Evolutionary conservation across 176 grass and related monocot genomes (phyloP).

Genomic region (Bolboschoenus planiculmis): DNA sequence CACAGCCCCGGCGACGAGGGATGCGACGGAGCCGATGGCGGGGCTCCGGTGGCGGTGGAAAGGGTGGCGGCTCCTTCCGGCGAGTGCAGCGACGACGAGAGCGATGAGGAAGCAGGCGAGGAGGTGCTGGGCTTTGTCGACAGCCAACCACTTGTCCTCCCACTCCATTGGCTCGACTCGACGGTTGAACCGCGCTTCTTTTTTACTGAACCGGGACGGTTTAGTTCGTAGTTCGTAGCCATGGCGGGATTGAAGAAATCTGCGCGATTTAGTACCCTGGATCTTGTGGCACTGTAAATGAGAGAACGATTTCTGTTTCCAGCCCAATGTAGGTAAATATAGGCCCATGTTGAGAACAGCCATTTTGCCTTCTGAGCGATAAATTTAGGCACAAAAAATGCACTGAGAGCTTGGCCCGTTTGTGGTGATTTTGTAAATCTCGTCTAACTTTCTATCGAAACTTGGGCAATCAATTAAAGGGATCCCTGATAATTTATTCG

Average conservation of each 20-base stretch:
- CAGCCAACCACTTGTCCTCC: constrained; percentile 65
- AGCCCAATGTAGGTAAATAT: not conserved
- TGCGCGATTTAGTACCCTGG: not conserved
- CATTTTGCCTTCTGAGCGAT: not conserved
- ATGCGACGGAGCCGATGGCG: constrained; percentile 39
- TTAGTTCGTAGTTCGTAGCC: not conserved
- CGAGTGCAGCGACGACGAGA: constrained; percentile 33
- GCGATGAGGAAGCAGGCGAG: constrained; percentile 65
- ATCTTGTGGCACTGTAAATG: not conserved
- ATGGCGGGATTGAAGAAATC: not conserved
- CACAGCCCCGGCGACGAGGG: constrained; percentile 47
- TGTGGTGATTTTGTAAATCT: not conserved
- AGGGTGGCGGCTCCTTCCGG: constrained; percentile 28
- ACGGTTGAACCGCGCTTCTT: not conserved
- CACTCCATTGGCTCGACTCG: constrained; percentile 42
- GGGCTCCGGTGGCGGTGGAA: constrained; percentile 41
- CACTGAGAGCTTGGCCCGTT: not conserved
- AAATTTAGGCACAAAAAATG: not conserved
- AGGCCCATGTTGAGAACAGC: not conserved
- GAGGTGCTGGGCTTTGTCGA: constrained; percentile 62
- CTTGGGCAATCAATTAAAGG: too few relatives aligned
- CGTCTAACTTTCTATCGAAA: too few relatives aligned
- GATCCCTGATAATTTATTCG: too few relatives aligned
- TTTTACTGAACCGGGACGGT: not conserved
- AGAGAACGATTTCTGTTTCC: not conserved